A percentile compares a stretch with the other conserved stretches of the same genome.
Conservation (phyloP, 495 filamentous ascomycete species). For the Penicillium silybi region DNA sequence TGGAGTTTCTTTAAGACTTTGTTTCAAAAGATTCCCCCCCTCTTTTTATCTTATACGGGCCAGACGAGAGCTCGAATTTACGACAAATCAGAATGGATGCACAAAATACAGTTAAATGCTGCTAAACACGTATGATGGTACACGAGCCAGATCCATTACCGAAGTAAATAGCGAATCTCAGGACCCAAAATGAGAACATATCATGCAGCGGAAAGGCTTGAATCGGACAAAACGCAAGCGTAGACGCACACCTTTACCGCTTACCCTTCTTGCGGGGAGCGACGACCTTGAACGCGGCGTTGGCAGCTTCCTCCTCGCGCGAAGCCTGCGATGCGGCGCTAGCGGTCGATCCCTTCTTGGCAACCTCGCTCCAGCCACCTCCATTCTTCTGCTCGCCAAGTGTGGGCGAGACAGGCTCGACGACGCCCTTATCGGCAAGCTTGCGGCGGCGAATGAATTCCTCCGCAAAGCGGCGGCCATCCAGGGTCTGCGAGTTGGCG, state of each 20-base stretch:
- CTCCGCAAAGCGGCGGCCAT: conserved; percentile 87
- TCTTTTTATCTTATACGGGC: too few species aligned
- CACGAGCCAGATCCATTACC: background rate
- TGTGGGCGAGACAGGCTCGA: conserved; percentile 48
- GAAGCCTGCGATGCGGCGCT: conserved; percentile 35
- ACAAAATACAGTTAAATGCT: conserved; percentile 2
- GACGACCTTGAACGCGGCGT: conserved; percentile 80
- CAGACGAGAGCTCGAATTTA: too few species aligned
- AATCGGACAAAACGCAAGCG: background rate
- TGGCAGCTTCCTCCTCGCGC: conserved; percentile 50
- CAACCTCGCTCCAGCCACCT: conserved; percentile 95
- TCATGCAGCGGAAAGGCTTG: background rate
- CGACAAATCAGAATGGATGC: background rate
- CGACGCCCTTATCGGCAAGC: conserved; percentile 83
- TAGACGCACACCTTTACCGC: conserved; percentile 42
- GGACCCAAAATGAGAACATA: background rate
- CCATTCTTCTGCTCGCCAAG: conserved; percentile 43
- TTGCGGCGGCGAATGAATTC: conserved; percentile 92
- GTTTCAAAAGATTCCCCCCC: too few species aligned
- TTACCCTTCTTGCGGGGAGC: conserved; percentile 91
- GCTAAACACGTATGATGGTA: conserved; percentile 8
- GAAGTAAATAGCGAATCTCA: background rate
- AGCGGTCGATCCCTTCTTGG: conserved; percentile 69
- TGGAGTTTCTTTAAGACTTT: too few species aligned
- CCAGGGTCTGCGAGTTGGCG: conserved; percentile 75